Evolutionary conservation across 306 rosid species (phyloP), one percentile per base, ranked within the genome.

Genomic region (Vicia faba): DNA sequence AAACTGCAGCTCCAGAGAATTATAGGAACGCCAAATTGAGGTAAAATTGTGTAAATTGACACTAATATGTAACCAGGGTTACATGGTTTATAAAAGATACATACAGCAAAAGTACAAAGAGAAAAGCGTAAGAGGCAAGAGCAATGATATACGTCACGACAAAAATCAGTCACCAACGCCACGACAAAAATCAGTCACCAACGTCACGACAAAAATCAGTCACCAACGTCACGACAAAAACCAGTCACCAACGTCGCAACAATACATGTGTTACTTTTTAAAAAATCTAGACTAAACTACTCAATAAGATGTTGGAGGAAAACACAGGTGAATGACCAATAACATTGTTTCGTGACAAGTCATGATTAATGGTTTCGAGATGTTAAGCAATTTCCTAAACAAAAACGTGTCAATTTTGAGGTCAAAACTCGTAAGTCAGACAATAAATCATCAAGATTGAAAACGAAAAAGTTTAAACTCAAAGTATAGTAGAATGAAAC

Each of bases 371-470:
- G 11, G 55, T 8, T 48, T 48, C 1, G 26, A 16, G 55, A 49
- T 18, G 16, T 49, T 49, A 49, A 18, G 13, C 11, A 8, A 18
- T 49, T 8, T 18, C 55, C 55, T 18, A 18, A 50, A 60, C 7
- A 59, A 51, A 59, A 12, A 13, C 7, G 39, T n/a, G 18, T 2
- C 56, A 75, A 12, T 7, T 38, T 29, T 28, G 57, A 61, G 20
- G 23, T 60, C 64, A 40, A 61, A 68, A 51, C 9, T 69, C 49
- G 8, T 51, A 60, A 50, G 15, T 61, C 69, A 3, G 45, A 39
- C 46, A 36, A 12, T 16, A 31, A 23, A 31, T 25, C 10, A 53
- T 43, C 58, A 40, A 38, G 48, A 16, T 18, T 45, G 38, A 39
- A 26, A 48, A 66, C 5, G 7, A 20, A 14, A 8, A 16, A 7